These are phyloP conservation scores for Grosmannia huntii DNA, from an alignment of 2,329 filamentous ascomycete genomes.

Conservation along the genomic window DNA sequence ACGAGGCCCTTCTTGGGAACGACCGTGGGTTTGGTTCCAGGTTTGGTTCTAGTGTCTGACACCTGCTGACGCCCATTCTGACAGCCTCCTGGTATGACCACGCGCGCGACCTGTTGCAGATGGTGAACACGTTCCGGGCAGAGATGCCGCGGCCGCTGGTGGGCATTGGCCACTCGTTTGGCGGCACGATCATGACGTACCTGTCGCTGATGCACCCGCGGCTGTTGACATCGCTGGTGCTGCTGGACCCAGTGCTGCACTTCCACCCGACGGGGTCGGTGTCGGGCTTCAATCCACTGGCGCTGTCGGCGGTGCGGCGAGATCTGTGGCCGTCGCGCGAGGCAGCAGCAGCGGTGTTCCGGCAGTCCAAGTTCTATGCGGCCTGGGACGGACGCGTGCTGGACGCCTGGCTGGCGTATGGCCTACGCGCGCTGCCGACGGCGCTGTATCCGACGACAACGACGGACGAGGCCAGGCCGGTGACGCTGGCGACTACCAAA, in stretches of 20 bases:
- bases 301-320: conserved; percentile 56
- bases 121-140: conserved; percentile 71
- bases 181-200: conserved; percentile 59
- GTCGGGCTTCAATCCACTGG: conserved; percentile 29
- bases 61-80: not conserved
- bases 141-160: conserved; percentile 73
- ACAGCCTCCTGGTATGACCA: conserved; percentile 72
- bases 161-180: conserved; percentile 83
- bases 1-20: conserved; percentile 64
- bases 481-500: conserved; percentile 70
- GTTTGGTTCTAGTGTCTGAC: too few relatives aligned
- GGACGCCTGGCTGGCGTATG: conserved; percentile 57
- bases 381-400: conserved; percentile 73
- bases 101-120: conserved; percentile 67
- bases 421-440: conserved; percentile 64
- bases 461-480: not conserved
- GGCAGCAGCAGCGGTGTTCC: conserved; percentile 55
- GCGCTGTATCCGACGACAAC: conserved; percentile 33
- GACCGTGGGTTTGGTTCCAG: conserved; percentile 51
- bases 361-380: conserved; percentile 61
- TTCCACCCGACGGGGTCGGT: conserved; percentile 29
- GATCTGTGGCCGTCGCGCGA: conserved; percentile 71
- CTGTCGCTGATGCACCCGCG: conserved; percentile 68
- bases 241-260: conserved; percentile 82
- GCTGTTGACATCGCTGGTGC: conserved; percentile 59